phyloP scores from a whole-genome alignment of 208 protist genomes.

The Wallacemonas sp. region DNA sequence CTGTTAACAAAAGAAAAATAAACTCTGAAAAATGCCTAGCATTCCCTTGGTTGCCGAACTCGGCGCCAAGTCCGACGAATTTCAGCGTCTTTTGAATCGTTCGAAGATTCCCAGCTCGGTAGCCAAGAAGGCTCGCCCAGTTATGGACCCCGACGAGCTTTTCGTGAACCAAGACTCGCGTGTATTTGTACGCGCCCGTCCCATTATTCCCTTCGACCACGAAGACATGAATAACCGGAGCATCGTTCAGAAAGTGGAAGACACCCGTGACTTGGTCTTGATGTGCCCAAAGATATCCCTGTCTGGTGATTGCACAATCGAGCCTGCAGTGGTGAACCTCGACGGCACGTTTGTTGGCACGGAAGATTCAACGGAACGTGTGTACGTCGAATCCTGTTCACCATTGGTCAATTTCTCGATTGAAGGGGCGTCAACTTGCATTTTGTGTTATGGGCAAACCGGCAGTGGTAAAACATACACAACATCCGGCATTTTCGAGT shows the following conservation, averaged over 20 bases:
- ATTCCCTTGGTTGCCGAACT: constrained; percentile 85
- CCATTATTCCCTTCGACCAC: constrained; percentile 80
- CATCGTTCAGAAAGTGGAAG: constrained; percentile 81
- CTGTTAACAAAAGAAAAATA: background rate
- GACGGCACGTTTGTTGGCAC: constrained; percentile 76
- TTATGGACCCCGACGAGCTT: constrained; percentile 73
- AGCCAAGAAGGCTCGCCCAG: constrained; percentile 55
- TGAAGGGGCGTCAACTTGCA: constrained; percentile 78
- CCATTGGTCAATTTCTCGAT: constrained; percentile 80
- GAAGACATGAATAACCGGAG: constrained; percentile 66
- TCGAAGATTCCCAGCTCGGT: constrained; percentile 53
- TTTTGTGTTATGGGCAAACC: constrained; percentile 92
- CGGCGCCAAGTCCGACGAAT: constrained; percentile 77
- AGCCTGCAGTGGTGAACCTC: constrained; percentile 68
- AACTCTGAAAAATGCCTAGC: constrained; percentile 58
- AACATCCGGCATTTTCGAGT: constrained; percentile 73
- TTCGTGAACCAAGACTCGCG: constrained; percentile 81
- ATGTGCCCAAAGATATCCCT: constrained; percentile 88
- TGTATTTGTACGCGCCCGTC: constrained; percentile 84
- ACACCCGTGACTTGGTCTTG: constrained; percentile 70
- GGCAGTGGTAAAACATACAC: constrained; percentile 92
- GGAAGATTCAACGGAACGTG: constrained; percentile 56
- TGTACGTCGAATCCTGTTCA: constrained; percentile 80
- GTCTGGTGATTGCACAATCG: constrained; percentile 73
- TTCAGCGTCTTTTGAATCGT: constrained; percentile 76